Conservation (phyloP, 257 asterid genomes). For the Salvia miltiorrhiza region DNA sequence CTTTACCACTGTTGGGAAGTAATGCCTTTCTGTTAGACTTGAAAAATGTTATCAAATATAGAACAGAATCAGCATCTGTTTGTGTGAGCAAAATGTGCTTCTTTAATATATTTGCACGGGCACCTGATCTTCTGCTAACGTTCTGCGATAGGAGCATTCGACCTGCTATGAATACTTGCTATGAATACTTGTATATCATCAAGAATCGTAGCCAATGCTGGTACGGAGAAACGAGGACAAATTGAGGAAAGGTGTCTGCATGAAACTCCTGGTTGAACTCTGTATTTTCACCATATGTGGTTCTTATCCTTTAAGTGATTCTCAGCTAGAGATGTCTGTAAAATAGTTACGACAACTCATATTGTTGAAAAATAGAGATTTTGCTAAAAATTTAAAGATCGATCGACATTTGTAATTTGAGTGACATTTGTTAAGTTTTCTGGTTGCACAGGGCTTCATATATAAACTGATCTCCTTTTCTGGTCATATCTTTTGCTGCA, state of each 20-base stretch:
- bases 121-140: background rate
- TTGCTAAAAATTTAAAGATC: background rate
- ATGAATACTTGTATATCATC: background rate
- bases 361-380: background rate
- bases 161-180: background rate
- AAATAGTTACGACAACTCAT: background rate
- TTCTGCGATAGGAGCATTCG: background rate
- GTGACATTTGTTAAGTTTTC: background rate
- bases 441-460: background rate
- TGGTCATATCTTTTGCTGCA: too few species aligned
- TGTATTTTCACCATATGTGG: background rate
- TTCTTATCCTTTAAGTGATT: background rate
- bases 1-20: background rate
- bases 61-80: background rate
- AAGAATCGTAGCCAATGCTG: background rate
- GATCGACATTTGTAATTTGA: background rate
- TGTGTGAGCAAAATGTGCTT: background rate
- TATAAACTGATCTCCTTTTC: background rate
- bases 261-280: background rate
- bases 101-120: background rate
- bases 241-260: background rate
- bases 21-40: conserved; percentile 4
- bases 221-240: background rate
- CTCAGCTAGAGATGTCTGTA: background rate
- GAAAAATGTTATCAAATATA: too few species aligned